Evolutionary conservation across 1,139 yeast species (phyloP), one percentile per base, ranked within the genome.

Genomic region (Taphrina wiesneri): DNA sequence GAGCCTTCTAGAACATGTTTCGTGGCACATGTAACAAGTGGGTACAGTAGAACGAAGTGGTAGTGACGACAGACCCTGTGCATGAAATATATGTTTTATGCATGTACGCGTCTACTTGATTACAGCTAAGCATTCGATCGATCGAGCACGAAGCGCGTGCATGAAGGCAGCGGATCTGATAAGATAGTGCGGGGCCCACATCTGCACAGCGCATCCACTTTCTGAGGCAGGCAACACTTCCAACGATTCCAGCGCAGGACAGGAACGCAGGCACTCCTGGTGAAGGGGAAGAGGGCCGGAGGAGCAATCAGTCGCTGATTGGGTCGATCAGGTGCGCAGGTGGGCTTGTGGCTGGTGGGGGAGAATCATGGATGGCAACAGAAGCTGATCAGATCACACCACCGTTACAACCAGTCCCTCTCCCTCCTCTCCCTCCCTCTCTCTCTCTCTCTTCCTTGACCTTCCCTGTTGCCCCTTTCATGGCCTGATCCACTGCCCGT

Each of bases 321-420:
- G 15, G 36, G 36, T 15, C 15, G 36, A 32, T 32, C 36, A n/a
- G n/a, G n/a, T n/a, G n/a, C n/a, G n/a, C n/a, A 30, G 34, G 34
- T 30, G 34, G 51, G 51, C 51, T 21, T 26, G 21, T 15, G 45
- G 45, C 17, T 39, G 45, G 45, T 15, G 45, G 45, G 21, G n/a
- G 21, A 5, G 45, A 17, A 17, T n/a, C n/a, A 39, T 7, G 49
- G 28, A 45, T 45, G 49, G 49, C 49, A 45, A 45, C 49, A 45
- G 28, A 45, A 45, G 28, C 28, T 21, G 28, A 21, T 23, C 25
- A 45, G 49, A 45, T 45, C 49, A 45, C 49, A 45, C 49, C 49
- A 45, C 49, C 49, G 49, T 13, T 7, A 2, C 43, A 39, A 3
- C 7, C 43, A 39, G 19, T 39, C 43, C n/a, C 43, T 39, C 19